Evolutionary conservation across 768 basidiomycete genomes (phyloP).

Genomic region (Rickenella mellea): DNA sequence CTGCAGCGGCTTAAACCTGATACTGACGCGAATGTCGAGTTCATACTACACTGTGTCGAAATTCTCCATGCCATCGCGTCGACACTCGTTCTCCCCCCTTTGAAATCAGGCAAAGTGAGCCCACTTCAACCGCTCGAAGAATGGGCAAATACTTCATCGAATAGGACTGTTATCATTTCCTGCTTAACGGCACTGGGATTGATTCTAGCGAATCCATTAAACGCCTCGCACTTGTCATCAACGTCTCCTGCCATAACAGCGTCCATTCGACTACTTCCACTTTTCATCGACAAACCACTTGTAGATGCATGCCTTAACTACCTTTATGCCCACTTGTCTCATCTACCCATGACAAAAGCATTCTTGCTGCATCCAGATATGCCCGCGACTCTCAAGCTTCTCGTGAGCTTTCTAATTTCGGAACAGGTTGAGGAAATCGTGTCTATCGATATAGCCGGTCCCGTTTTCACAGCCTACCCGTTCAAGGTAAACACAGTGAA

Average conservation of each 20-base stretch:
- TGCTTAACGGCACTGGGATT: conserved; percentile 50
- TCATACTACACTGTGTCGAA: conserved; percentile 63
- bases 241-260: conserved; percentile 53
- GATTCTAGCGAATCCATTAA: conserved; percentile 53
- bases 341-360: conserved; percentile 65
- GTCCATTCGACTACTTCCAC: conserved; percentile 62
- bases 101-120: conserved; percentile 24
- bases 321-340: conserved; percentile 65
- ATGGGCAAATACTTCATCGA: conserved; percentile 48
- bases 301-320: conserved; percentile 68
- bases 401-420: conserved; percentile 55
- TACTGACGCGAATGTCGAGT: conserved; percentile 63
- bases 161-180: conserved; percentile 69
- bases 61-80: conserved; percentile 54
- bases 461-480: conserved; percentile 49
- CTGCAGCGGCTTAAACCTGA: conserved; percentile 51
- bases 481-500: conserved; percentile 33
- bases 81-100: conserved; percentile 29
- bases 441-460: conserved; percentile 51
- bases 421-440: conserved; percentile 68
- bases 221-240: conserved; percentile 40
- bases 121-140: conserved; percentile 50
- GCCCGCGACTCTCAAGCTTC: conserved; percentile 57
- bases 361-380: conserved; percentile 67
- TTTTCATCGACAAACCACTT: conserved; percentile 59